Evolutionary conservation across 192 early-diverging fungal genomes (phyloP).

Genomic region (Backusella mclennaniae): DNA sequence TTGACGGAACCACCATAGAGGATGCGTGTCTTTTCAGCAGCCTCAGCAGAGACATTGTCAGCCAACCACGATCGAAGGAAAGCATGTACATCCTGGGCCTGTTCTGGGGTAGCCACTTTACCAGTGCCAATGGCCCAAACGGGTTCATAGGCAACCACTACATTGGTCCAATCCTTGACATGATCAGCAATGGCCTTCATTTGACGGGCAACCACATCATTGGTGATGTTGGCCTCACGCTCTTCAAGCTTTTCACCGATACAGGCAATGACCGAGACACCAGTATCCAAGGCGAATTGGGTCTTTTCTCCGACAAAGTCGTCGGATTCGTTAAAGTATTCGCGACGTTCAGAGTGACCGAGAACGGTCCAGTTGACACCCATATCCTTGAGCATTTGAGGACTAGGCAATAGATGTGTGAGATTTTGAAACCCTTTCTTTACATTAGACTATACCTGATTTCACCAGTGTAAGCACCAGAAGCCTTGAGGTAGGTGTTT

Average conservation of each 20-base stretch:
- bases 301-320: conserved; percentile 89
- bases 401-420: conserved; percentile 24
- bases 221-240: conserved; percentile 87
- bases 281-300: conserved; percentile 80
- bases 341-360: conserved; percentile 98
- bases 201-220: conserved; percentile 86
- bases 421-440: background rate
- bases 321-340: conserved; percentile 86
- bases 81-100: conserved; percentile 96
- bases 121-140: conserved; percentile 99
- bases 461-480: conserved; percentile 98
- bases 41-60: conserved; percentile 78
- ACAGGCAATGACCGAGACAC: conserved; percentile 93
- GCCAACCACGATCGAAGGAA: conserved; percentile 86
- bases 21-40: conserved; percentile 89
- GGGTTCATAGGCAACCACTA: conserved; percentile 99
- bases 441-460: conserved; percentile 42
- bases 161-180: conserved; percentile 84
- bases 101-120: conserved; percentile 91
- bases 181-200: conserved; percentile 79
- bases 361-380: conserved; percentile 93
- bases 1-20: conserved; percentile 97
- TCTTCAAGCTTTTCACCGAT: conserved; percentile 95
- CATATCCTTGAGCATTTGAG: conserved; percentile 96
- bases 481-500: conserved; percentile 84